These are phyloP conservation scores for Nitzschia sp. DNA, from an alignment of 108 stramenopile genomes.

Conservation along the genomic window DNA sequence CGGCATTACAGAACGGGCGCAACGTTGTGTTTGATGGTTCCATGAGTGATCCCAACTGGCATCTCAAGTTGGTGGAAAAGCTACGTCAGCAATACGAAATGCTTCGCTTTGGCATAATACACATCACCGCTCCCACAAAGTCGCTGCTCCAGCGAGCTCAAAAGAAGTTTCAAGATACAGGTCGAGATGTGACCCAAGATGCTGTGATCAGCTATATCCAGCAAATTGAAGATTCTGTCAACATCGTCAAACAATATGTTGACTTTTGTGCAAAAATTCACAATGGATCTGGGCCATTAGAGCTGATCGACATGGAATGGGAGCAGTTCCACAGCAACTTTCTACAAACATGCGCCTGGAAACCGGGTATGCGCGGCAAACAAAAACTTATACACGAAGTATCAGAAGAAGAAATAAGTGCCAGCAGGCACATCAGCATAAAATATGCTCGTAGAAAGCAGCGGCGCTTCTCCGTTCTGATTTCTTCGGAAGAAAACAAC, in stretches of 20 bases:
- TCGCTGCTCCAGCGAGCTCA: conserved; percentile 30
- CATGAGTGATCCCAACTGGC: conserved; percentile 62
- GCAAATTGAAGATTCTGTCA: conserved; percentile 56
- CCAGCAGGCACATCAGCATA: not conserved
- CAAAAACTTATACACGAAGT: conserved; percentile 21
- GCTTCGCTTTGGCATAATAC: conserved; percentile 44
- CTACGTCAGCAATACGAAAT: conserved; percentile 40
- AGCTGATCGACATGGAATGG: conserved; percentile 53
- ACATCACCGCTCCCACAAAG: conserved; percentile 40
- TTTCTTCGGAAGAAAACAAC: conserved; percentile 56
- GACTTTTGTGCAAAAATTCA: conserved; percentile 65
- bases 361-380: conserved; percentile 37
- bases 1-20: conserved; percentile 50
- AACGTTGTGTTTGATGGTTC: conserved; percentile 79
- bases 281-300: conserved; percentile 30
- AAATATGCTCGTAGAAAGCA: conserved; percentile 8
- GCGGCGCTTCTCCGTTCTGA: conserved; percentile 35
- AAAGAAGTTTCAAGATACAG: conserved; percentile 32
- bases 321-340: conserved; percentile 53
- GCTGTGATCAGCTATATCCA: conserved; percentile 43
- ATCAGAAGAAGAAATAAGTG: conserved; percentile 13
- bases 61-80: conserved; percentile 39
- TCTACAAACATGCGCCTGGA: conserved; percentile 62
- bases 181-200: conserved; percentile 51
- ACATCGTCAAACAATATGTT: conserved; percentile 36